Base-by-base conservation (phyloP, 768 basidiomycete species). In the Boletus eberwhitei region DNA sequence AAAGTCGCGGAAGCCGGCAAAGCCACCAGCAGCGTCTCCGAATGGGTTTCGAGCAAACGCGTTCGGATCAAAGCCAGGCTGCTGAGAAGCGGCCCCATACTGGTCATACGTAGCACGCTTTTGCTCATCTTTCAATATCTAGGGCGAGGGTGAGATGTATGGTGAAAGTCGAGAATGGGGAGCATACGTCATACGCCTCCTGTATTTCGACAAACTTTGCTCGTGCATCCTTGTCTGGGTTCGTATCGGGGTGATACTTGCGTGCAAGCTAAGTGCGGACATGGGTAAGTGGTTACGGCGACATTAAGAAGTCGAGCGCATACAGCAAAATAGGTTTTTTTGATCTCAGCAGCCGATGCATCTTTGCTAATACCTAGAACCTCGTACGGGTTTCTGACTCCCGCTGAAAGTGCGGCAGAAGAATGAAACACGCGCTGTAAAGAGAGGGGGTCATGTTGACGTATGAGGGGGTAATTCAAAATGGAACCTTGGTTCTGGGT, bases 201-300 rank as follows among this genome's bases (percentile, higher is more conserved):
- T 98, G 97, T 53, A 98, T 98, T 71, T 99, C 96, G 17, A 95
- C 80, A 70, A 99, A 99, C 69, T 90, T 92, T 58, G 90, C 90
- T 62, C 92, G 87, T 0, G 96, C 92, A 44, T 78, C 79, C 64
- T 92, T 89, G 74, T 96, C 92, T 39, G 93, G 89, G 73, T 94
- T 98, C 13, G 94, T 94, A 67, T 99, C 97, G 0, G 97, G 97
- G 71, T 99, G 97, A 66, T 89, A 97, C 77, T 98, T 96, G 57
- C 96, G 90, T 17, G 97, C 97, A 59, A 99, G 87, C 96, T 97
- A 66, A 34, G 22, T 40, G 14, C n/a, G 38, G 41, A 50, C 31
- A n/a, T 35, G 52, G 56, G 52, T 58, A 50, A 62, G 62, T 57
- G 52, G 52, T 60, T 32, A 7, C 48, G 45, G 55, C 24, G 31